Base-by-base conservation (phyloP, 176 grass and related monocot species). In the Cymbopogon citratus region DNA sequence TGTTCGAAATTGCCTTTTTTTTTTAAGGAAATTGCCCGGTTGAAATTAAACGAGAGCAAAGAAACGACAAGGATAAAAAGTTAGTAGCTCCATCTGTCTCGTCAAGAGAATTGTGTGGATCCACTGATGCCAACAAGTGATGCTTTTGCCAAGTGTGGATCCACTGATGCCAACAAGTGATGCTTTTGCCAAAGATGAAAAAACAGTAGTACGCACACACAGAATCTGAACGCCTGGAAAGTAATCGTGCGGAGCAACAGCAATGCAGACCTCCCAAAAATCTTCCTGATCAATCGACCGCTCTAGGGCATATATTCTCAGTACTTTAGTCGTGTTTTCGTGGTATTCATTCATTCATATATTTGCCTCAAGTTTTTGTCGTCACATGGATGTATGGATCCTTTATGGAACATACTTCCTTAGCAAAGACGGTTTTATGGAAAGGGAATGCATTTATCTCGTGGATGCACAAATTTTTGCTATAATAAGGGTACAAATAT, bases 201-300 rank as follows among this genome's bases (percentile, higher is more conserved):
- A 15, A 38, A 21, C 5, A 21, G 44, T 16, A 10, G 29, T 15
- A 16, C 6, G 12, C 45, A 38, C 45, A 48, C 9, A 66, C 16
- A 66, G 41, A 79, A 33, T 66, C 60, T 49, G 39, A 66, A 66
- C 12, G 63, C 26, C 27, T 79, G 62, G 34, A 79, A 79, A 80
- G 62, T n/a, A 15, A 24, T 24, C 23, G 41, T 49, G 76, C 18
- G 43, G 27, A n/a, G 28, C 40, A 66, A 66, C 76, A 33, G 44
- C 31, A 66, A 34, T 66, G 41, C 62, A 23, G 9, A 23, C 41
- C 63, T 23, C 13, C 48, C 24, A 46, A 28, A 79, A 31, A 23
- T 29, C 25, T 46, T 66, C 41, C 9, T 63, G 77, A 80, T 51
- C 26, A 4, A 33, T 66, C 39, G 16, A 12, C 43, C 11, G 15